Conservation (phyloP, 2,329 filamentous ascomycete species). For the Colletotrichum costaricense region DNA sequence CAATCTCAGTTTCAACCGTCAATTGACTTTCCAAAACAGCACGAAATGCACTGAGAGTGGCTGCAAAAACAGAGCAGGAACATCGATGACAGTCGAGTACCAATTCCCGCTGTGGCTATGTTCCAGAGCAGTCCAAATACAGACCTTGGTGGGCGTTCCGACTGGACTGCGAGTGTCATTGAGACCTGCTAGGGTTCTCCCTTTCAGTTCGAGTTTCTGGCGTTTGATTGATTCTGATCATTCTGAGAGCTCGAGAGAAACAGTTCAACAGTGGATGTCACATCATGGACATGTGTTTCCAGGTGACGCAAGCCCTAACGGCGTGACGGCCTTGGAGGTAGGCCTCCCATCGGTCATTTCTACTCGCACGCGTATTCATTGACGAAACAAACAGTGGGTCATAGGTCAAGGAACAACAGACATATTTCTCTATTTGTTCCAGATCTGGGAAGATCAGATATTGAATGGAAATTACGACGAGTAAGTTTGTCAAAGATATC, state of each 20-base stretch:
- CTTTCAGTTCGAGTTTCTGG: accelerated
- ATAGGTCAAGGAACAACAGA: background rate
- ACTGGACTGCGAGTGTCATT: background rate
- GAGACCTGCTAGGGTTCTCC: background rate
- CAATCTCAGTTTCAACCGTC: background rate
- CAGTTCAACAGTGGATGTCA: background rate
- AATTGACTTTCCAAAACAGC: accelerated
- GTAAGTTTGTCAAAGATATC: background rate
- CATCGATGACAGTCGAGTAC: background rate
- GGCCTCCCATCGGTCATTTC: background rate
- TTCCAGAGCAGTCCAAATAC: background rate
- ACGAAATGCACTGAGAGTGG: background rate
- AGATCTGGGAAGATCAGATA: background rate
- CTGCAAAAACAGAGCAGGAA: background rate
- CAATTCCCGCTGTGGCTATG: constrained; percentile 3
- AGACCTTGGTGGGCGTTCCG: background rate
- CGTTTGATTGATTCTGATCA: accelerated
- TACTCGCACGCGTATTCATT: background rate
- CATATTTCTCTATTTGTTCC: accelerated
- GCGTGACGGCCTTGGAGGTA: background rate
- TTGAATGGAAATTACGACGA: accelerated
- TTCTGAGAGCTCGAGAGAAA: accelerated
- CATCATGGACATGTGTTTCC: accelerated
- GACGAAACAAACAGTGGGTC: background rate
- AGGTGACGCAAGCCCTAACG: accelerated